Base-by-base conservation (phyloP, 495 filamentous ascomycete species). In the Penicillium soppii region DNA sequence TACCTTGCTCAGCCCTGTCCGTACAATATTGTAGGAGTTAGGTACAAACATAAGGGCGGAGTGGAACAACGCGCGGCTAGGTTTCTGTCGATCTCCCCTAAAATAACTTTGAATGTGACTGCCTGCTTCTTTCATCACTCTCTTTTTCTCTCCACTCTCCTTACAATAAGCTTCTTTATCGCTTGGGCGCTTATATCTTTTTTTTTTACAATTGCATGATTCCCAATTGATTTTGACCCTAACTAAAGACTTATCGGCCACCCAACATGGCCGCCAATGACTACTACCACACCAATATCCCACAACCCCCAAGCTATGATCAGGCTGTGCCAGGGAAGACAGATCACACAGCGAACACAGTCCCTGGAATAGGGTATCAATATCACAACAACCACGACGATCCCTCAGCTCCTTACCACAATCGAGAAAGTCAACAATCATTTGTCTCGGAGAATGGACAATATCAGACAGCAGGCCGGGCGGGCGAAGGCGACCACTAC, bases 251-350 rank as follows among this genome's bases (percentile, higher is more conserved):
- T 12, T 10, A 10, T 5, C 25, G 13, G 29, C 29, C 29, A 12
- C 29, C 59, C 67, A 81, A 39, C 62, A 96, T 95, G 90, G 87
- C 90, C 44, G 80, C 89, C 53, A 88, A 91, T 76, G 85, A 90
- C 50, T 91, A 91, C 69, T 91, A 91, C 74, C 80, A 81, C 63
- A 62, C 63, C 1, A 65, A 80, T 56, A 65, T 63, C 49, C 69
- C 64, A 32, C 47, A 66, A 37, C 79, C 67, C 39, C 72, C 67
- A 47, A 72, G 61, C 61, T 79, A 68, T 70, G 72, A 71, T 62
- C 71, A 65, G 63, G 63, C 64, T 47, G 50, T 54, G 36, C 63
- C 71, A 15, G 53, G 49, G 22, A 32, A 17, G 9, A 50, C 58
- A 50, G 67, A 74, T 21, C 63, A 61, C 52, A 29, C 61, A 54